Evolutionary conservation across 176 grass and related monocot genomes (phyloP), one percentile per base, ranked within the genome.

Genomic region (Musa acuminata): DNA sequence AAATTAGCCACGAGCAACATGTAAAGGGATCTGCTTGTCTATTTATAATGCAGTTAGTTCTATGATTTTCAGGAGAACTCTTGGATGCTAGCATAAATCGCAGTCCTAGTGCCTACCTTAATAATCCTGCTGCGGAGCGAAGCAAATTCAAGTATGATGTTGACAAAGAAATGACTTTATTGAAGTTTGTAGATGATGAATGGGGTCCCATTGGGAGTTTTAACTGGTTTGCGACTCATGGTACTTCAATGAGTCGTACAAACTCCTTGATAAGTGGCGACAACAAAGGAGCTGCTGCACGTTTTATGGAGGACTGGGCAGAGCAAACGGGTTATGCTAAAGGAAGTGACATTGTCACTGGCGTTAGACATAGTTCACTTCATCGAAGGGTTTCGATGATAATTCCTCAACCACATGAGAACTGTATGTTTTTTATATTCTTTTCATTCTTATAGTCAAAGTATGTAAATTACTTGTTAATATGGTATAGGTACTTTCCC

Each of bases 191-290:
- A 59, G 88, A 89, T 80, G 78, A 94, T 69, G 73, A 89, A 76
- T 54, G 82, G 69, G 95, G 95, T 70, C 88, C 88, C 17, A 29
- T 94, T 80, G 95, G 95, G 55, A 99, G 86, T 82, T 99, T 99
- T 79, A 99, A 89, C 75, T 99, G 90, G 95, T 99, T 99, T 83
- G 88, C 95, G 71, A 99, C 95, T 53, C 95, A 99, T 71, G 95
- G 90, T 79, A 99, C 95, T 53, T 99, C 95, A 54, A 99, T 99
- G 95, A 94, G 95, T 80, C 90, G 95, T 63, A 89, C 90, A 58
- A 99, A 99, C 82, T 87, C 90, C 59, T 90, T 94, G 66, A 91
- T 94, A 81, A 99, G 95, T 57, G 95, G 95, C 78, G 95, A 99
- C 81, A 99, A 99, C 80, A 99, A 99, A 83, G 90, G 95, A 80